Conservation (phyloP, 495 filamentous ascomycete genomes). For the Neurospora sp. region DNA sequence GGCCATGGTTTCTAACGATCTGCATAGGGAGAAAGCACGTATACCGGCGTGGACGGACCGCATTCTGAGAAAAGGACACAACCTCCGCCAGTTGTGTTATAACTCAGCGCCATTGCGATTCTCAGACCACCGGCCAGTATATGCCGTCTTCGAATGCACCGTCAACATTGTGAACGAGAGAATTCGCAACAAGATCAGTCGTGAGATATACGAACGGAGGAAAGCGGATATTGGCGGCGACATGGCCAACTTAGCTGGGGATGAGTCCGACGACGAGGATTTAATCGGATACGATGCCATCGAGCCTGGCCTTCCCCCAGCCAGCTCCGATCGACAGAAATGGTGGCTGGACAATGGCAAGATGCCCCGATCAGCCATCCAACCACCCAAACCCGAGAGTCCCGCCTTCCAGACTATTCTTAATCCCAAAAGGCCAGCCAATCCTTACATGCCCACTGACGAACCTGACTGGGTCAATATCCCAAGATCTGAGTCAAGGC, state of each 20-base stretch:
- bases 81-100: constrained; percentile 74
- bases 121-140: constrained; percentile 93
- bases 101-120: constrained; percentile 66
- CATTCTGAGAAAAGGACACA: constrained; percentile 74
- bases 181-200: constrained; percentile 58
- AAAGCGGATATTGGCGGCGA: constrained; percentile 46
- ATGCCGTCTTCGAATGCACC: constrained; percentile 72
- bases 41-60: constrained; percentile 98
- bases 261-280: constrained; percentile 65
- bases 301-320: constrained; percentile 71
- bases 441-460: constrained; percentile 63
- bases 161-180: constrained; percentile 70
- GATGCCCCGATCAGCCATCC: constrained; percentile 61
- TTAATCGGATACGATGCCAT: constrained; percentile 63
- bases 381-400: constrained; percentile 45
- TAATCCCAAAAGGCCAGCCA: constrained; percentile 65
- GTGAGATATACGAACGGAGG: constrained; percentile 59
- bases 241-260: constrained; percentile 32
- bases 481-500: constrained; percentile 34
- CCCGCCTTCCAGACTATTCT: constrained; percentile 41
- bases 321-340: constrained; percentile 79
- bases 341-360: constrained; percentile 93
- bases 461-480: constrained; percentile 74
- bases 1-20: not conserved
- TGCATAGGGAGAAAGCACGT: constrained; percentile 69